A percentile compares a stretch with the other conserved stretches of the same genome.
Conservation (phyloP, 202 grass and related monocot species). For the Alloteropsis angusta region DNA sequence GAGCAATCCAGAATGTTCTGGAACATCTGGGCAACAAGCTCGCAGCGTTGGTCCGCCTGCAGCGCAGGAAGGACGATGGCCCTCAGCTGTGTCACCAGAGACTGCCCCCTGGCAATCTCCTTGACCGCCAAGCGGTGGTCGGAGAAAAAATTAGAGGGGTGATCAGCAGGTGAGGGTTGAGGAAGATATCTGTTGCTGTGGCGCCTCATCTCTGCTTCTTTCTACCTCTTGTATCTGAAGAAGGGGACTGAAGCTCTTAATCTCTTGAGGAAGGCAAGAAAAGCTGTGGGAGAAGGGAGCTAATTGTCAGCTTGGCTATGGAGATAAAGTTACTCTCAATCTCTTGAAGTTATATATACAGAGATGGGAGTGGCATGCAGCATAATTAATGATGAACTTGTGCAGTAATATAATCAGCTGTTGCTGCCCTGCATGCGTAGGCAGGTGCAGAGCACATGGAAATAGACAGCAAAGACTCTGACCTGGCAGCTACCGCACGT, state of each 20-base stretch:
- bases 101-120: slow-evolving; percentile 18
- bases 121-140: neutral
- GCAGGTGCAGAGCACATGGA: neutral
- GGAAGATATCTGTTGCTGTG: neutral
- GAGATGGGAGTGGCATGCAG: neutral
- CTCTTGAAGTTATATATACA: neutral
- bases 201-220: slow-evolving; percentile 10
- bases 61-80: slow-evolving; percentile 32
- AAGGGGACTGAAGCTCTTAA: neutral
- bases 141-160: neutral
- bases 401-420: neutral
- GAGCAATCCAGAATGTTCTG: slow-evolving; percentile 29
- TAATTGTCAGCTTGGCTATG: neutral
- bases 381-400: neutral
- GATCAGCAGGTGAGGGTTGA: neutral
- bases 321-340: neutral
- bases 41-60: neutral
- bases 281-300: neutral
- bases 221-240: neutral
- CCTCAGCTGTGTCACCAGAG: slow-evolving; percentile 34
- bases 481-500: neutral
- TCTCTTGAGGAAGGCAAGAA: neutral
- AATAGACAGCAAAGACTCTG: neutral
- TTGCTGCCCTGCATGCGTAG: neutral
- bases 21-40: slow-evolving; percentile 25